Evolutionary conservation across 202 grass and related monocot species (phyloP).

Genomic region (Bolboschoenoplectus hybrid): DNA sequence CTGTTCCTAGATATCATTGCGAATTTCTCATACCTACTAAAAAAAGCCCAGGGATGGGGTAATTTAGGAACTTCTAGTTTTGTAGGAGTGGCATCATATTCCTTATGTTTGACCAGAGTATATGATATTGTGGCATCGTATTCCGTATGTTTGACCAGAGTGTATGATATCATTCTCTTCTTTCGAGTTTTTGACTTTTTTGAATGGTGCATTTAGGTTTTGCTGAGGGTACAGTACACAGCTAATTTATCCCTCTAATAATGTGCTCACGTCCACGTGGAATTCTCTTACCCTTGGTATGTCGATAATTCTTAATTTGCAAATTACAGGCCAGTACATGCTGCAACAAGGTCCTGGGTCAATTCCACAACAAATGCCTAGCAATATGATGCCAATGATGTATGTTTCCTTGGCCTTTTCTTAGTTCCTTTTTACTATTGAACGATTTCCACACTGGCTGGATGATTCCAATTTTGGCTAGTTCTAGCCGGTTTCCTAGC

Average conservation of each 20-base stretch:
- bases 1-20: background rate
- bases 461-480: constrained; percentile 16
- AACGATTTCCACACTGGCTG: constrained; percentile 13
- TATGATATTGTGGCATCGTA: too few relatives aligned
- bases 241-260: background rate
- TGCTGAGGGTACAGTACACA: background rate
- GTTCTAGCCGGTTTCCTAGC: constrained; percentile 10
- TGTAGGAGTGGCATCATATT: constrained; percentile 16
- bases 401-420: constrained; percentile 47
- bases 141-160: too few relatives aligned
- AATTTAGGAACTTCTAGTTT: background rate
- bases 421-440: constrained; percentile 30
- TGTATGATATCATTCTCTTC: background rate
- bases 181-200: background rate
- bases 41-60: background rate
- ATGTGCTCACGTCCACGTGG: background rate
- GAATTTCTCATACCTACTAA: background rate
- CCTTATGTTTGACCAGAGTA: background rate
- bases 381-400: constrained; percentile 52
- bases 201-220: background rate
- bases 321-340: constrained; percentile 77
- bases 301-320: constrained; percentile 17
- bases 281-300: constrained; percentile 40
- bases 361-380: constrained; percentile 63
- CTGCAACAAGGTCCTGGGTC: constrained; percentile 63